Evolutionary conservation across 148 eudicot genomes (phyloP).

Genomic region (Rhododendron mucronatum): DNA sequence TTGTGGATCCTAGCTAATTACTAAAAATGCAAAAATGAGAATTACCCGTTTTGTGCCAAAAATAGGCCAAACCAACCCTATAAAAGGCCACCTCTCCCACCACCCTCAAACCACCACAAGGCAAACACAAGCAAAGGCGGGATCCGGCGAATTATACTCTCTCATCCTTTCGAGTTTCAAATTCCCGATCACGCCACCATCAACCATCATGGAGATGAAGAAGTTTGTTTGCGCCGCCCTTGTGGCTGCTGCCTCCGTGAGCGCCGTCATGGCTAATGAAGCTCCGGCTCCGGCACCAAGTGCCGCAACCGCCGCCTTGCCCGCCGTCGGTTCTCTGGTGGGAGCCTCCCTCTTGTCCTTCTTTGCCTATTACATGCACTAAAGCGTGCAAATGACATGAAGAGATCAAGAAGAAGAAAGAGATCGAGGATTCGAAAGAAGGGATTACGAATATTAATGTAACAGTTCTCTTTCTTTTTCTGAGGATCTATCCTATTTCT

Average conservation of each 20-base stretch:
- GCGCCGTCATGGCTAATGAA: background rate
- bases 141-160: background rate
- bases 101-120: slow-evolving; percentile 1
- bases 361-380: slow-evolving; percentile 1
- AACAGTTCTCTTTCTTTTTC: background rate
- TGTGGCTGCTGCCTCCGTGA: background rate
- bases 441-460: background rate
- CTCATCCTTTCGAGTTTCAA: background rate
- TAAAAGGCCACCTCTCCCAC: background rate
- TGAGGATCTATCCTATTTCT: background rate
- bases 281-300: background rate
- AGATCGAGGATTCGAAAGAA: background rate
- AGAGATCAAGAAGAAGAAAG: background rate
- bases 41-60: background rate
- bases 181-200: background rate
- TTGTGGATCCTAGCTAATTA: background rate
- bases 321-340: background rate
- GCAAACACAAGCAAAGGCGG: background rate
- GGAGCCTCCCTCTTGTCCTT: slow-evolving; percentile 2
- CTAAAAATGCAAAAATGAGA: background rate
- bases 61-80: background rate
- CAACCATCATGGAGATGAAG: background rate
- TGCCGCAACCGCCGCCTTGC: background rate
- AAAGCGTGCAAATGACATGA: background rate
- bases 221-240: background rate